Percentiles rank a stretch among this genome's conserved stretches.
These are phyloP conservation scores for Verticillium albo-atrum DNA, from an alignment of 2,329 filamentous ascomycete species.

Conservation along the genomic window DNA sequence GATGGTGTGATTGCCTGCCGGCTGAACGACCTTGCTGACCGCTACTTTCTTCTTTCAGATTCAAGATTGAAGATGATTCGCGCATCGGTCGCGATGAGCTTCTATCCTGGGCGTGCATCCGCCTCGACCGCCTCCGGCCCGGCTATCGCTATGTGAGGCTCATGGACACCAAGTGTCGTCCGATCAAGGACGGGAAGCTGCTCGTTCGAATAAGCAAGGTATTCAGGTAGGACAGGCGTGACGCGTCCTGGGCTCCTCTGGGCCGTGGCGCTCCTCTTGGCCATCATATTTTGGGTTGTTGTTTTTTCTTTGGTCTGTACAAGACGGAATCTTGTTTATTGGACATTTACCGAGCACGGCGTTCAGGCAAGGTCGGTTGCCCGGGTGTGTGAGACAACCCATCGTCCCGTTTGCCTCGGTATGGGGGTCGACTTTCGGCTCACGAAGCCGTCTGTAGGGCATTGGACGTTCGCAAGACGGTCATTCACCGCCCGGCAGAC, in stretches of 20 bases:
- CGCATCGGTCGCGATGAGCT: conserved; percentile 31
- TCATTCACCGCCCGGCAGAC: neutral
- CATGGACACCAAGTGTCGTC: conserved; percentile 38
- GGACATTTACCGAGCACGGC: neutral
- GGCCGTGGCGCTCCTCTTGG: neutral
- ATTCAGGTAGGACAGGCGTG: conserved; percentile 26
- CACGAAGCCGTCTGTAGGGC: neutral
- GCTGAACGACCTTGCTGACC: neutral
- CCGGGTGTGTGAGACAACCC: neutral
- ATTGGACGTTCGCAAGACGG: neutral
- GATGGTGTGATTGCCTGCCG: neutral
- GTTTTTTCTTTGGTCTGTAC: neutral
- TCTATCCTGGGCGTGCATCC: conserved; percentile 54
- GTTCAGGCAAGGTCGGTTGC: neutral
- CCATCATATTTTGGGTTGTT: neutral
- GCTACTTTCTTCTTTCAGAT: conserved; percentile 26
- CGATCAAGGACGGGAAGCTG: conserved; percentile 41
- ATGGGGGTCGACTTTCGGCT: neutral
- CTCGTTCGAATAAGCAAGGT: conserved; percentile 49
- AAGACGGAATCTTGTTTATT: neutral
- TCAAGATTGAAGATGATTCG: conserved; percentile 50
- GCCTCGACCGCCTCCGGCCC: conserved; percentile 50
- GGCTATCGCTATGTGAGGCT: conserved; percentile 53
- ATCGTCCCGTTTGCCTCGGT: neutral
- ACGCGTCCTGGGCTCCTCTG: neutral